These are phyloP conservation scores for Calonectria pauciramosa DNA, from an alignment of 2,329 filamentous ascomycete species.

Conservation along the genomic window DNA sequence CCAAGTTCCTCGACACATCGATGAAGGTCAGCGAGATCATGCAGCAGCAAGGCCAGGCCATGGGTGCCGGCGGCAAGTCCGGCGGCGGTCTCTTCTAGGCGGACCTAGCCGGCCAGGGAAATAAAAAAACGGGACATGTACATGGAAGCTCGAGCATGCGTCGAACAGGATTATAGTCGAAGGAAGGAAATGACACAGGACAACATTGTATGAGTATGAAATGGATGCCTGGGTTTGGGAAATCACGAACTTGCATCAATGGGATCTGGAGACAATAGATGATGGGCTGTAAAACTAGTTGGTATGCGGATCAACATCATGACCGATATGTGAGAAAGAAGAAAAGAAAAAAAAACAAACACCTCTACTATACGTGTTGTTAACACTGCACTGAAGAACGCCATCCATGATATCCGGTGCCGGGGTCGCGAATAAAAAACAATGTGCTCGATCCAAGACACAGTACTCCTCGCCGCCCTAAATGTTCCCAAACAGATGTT, in stretches of 20 bases:
- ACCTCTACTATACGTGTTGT: conserved; percentile 30
- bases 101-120: not conserved
- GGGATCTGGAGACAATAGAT: conserved; percentile 31
- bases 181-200: not conserved
- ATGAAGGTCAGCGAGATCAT: conserved; percentile 98
- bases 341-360: conserved; percentile 18
- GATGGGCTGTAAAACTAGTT: conserved; percentile 43
- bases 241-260: conserved; percentile 33
- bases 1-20: conserved; percentile 99
- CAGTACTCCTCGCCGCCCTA: not conserved
- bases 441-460: not conserved
- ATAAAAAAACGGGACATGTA: not conserved
- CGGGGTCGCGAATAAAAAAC: conserved; percentile 13
- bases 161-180: not conserved
- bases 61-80: conserved; percentile 60
- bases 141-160: not conserved
- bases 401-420: conserved; percentile 23
- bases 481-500: not conserved
- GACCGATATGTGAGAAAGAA: conserved; percentile 28
- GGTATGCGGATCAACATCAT: conserved; percentile 38
- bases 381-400: conserved; percentile 8
- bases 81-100: conserved; percentile 53
- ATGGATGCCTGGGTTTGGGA: conserved; percentile 36
- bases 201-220: conserved; percentile 42
- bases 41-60: conserved; percentile 84